These are phyloP conservation scores for Pseudonitzschia multiseries DNA, from an alignment of 108 stramenopile species.

Conservation along the genomic window DNA sequence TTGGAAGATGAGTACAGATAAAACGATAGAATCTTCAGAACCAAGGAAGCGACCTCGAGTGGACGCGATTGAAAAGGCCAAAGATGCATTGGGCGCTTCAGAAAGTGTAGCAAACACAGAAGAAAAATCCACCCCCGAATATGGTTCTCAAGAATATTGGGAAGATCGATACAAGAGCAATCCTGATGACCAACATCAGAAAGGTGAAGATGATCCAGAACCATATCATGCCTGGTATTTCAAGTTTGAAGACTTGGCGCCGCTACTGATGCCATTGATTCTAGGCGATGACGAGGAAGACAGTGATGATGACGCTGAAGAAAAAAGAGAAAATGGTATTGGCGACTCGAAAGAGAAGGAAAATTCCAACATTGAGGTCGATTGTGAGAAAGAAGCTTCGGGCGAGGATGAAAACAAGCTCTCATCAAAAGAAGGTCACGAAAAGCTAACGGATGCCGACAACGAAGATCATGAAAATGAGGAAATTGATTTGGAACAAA, in stretches of 20 bases:
- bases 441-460: not conserved
- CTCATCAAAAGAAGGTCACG: not conserved
- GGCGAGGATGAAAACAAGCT: not conserved
- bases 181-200: not conserved
- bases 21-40: not conserved
- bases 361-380: not conserved
- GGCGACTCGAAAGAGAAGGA: not conserved
- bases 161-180: constrained; percentile 54
- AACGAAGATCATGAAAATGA: constrained; percentile 4
- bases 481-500: not conserved
- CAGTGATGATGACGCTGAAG: constrained; percentile 28
- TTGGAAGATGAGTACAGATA: not conserved
- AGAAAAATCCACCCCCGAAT: constrained; percentile 37
- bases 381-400: not conserved
- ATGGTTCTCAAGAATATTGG: constrained; percentile 79
- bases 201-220: constrained; percentile 41
- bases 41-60: constrained; percentile 5
- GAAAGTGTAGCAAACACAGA: not conserved
- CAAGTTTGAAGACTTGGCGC: constrained; percentile 69
- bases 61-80: not conserved
- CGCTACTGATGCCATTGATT: constrained; percentile 70
- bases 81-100: not conserved
- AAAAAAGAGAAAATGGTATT: not conserved
- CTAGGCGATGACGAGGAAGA: constrained; percentile 43
- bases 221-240: constrained; percentile 84